Evolutionary conservation across 2,329 filamentous ascomycete genomes (phyloP), one percentile per base, ranked within the genome.

Genomic region (Hymenoscyphus infarciens): DNA sequence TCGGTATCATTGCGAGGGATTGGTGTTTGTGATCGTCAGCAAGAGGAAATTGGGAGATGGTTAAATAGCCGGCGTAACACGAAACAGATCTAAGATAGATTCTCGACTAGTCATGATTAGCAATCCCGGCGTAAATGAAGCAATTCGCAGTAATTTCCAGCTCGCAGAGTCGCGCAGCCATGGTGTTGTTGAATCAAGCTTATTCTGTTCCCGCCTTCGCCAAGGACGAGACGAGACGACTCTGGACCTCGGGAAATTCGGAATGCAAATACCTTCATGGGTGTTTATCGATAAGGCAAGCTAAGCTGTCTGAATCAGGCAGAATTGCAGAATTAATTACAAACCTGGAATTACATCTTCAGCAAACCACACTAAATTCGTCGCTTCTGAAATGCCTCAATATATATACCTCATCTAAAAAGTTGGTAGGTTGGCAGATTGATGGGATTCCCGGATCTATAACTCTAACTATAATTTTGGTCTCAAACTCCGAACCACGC

Each of bases 131-230:
- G 56, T 55, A 53, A 53, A 56, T 61, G 54, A 59, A 27, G 38
- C 7, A 45, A 19, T 52, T 52, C 19, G 19, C 45, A 52, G 7
- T 13, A 11, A 7, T 2, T 25, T 52, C 45, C 22, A 22, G 8
- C 45, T 25, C 2, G 19, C 11, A 22, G 19, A 4, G 25, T n/a
- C 54, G 35, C 42, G 35, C 10, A 22, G 33, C 38, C 60, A 59
- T 27, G 57, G 45, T 61, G 63, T 56, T 64, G 65, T 65, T 52
- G 54, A 64, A 64, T 62, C 63, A 64, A 68, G 64, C 61, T 61
- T 29, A 45, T 56, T 35, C n/a, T 2, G 19, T 22, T 38, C n/a
- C 19, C 52, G 58, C 42, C 16, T 16, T 16, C 15, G 53, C 53
- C 53, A 55, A 55, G 53, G 16, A 27, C n/a, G n/a, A n/a, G n/a